Base-by-base conservation (phyloP, 1,284 basidiomycete species). In the Heterobasidion occidentale region DNA sequence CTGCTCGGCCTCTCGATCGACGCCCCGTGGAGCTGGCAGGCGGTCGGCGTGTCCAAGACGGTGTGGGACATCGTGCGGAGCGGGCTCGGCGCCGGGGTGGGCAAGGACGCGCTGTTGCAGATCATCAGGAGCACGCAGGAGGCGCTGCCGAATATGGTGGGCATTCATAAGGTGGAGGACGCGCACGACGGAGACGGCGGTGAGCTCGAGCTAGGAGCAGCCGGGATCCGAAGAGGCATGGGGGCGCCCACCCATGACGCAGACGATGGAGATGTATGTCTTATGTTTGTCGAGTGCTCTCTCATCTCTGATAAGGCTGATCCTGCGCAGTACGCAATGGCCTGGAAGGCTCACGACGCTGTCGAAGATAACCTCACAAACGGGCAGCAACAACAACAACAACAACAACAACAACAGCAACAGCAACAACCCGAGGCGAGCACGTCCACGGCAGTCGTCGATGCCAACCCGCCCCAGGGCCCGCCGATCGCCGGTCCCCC, bases 1-100 rank as follows among this genome's bases (percentile, higher is more conserved):
- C 64, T 88, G 6, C 64, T 86, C 46, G 76, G 78, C 54, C 73
- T 75, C 6, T 75, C 78, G 46, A 68, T 71, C 17, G 46, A 56
- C 7, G 83, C 86, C 63, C 70, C 80, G 5, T 89, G 86, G 87
- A 84, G 80, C 63, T 88, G 86, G 86, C 77, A 79, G 55, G 80
- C 81, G 1, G 72, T 84, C 64, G 86, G 86, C 1, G 84, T 88
- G 11, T 85, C 83, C 3, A 74, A 75, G 53, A 72, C 78, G 20
- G 67, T 89, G 48, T 88, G 86, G 86, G 84, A 86, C 62, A 76
- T 89, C 69, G 83, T 85, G 2, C 71, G 76, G 42, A 81, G 78
- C 0, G 76, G 73, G 46, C 64, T 89, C 64, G 72, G 72, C 46
- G 71, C 74, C 1, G 84, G 84, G 2, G 64, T 88, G 64, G 68